Evolutionary conservation across 2,329 filamentous ascomycete species (phyloP).

Genomic region (Lasiodiplodia theobromae): DNA sequence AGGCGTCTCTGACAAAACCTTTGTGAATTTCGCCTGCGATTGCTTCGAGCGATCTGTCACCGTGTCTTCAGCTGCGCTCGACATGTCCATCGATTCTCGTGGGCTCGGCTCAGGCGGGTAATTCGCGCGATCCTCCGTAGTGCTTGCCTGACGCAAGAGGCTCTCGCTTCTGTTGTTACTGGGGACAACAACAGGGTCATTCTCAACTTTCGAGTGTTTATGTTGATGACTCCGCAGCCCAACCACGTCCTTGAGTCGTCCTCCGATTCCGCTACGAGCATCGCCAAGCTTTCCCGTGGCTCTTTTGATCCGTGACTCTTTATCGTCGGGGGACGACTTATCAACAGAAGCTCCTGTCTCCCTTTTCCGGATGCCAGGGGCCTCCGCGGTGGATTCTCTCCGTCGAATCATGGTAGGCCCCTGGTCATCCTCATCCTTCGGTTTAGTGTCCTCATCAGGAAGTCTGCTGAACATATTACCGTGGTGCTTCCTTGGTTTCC

Average conservation of each 20-base stretch:
- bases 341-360: slow-evolving; percentile 34
- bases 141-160: slow-evolving; percentile 4
- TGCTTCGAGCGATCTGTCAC: slow-evolving; percentile 8
- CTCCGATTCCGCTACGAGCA: slow-evolving; percentile 76
- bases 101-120: slow-evolving; percentile 24
- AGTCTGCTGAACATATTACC: slow-evolving; percentile 49
- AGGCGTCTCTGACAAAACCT: slow-evolving; percentile 45
- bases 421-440: slow-evolving; percentile 59
- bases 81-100: slow-evolving; percentile 23
- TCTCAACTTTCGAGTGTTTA: slow-evolving; percentile 48
- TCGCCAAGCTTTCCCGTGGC: slow-evolving; percentile 81
- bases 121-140: not conserved
- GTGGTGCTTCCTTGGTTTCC: slow-evolving; percentile 75
- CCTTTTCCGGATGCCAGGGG: slow-evolving; percentile 38
- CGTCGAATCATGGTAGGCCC: slow-evolving; percentile 58
- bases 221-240: slow-evolving; percentile 59
- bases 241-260: slow-evolving; percentile 85
- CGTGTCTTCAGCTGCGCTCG: slow-evolving; percentile 22
- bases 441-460: slow-evolving; percentile 41
- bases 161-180: slow-evolving; percentile 17
- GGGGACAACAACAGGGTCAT: slow-evolving; percentile 39
- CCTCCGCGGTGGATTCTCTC: slow-evolving; percentile 54
- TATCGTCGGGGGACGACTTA: slow-evolving; percentile 24
- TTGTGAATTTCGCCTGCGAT: slow-evolving; percentile 32
- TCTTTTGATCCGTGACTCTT: slow-evolving; percentile 65